Evolutionary conservation across 495 filamentous ascomycete genomes (phyloP).

Genomic region (Lasiosphaeria hispida): DNA sequence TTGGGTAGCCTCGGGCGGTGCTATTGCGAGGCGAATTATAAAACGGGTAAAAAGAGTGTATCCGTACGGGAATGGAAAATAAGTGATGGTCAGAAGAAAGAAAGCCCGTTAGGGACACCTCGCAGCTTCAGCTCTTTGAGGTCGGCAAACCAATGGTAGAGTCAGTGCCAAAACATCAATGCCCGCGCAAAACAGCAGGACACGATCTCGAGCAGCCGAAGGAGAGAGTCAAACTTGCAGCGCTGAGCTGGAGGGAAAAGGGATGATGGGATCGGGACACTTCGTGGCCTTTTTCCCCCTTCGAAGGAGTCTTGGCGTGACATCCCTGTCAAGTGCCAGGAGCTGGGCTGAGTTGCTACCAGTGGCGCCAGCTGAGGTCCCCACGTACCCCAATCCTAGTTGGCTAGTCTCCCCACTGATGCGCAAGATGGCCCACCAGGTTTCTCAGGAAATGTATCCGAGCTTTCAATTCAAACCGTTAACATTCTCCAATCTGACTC

Average conservation of each 20-base stretch:
- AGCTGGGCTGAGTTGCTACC: neutral
- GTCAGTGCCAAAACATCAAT: slow-evolving; percentile 19
- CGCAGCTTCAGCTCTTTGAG: slow-evolving; percentile 13
- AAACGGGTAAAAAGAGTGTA: slow-evolving; percentile 29
- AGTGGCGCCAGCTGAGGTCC: slow-evolving; percentile 1
- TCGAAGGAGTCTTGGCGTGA: slow-evolving; percentile 22
- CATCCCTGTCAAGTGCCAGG: slow-evolving; percentile 13
- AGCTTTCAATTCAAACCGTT: too few relatives aligned
- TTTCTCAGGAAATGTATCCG: too few relatives aligned
- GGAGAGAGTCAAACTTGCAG: slow-evolving; percentile 23
- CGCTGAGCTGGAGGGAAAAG: slow-evolving; percentile 24
- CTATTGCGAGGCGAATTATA: slow-evolving; percentile 23
- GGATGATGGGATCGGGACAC: slow-evolving; percentile 20
- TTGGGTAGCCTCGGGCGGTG: slow-evolving; percentile 7
- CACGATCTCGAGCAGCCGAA: slow-evolving; percentile 19
- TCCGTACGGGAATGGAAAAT: slow-evolving; percentile 5
- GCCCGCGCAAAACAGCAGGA: slow-evolving; percentile 18
- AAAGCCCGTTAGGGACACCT: slow-evolving; percentile 11
- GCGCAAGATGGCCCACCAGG: too few relatives aligned
- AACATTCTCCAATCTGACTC: too few relatives aligned
- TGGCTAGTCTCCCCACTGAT: neutral
- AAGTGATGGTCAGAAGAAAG: slow-evolving; percentile 6
- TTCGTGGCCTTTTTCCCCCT: slow-evolving; percentile 32
- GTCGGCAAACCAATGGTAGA: slow-evolving; percentile 16
- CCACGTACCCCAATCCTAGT: slow-evolving; percentile 9